Percentiles rank a stretch among this genome's conserved stretches.
These are phyloP conservation scores for Dipteronia sinensis DNA, from an alignment of 345 rosid species.

Conservation along the genomic window DNA sequence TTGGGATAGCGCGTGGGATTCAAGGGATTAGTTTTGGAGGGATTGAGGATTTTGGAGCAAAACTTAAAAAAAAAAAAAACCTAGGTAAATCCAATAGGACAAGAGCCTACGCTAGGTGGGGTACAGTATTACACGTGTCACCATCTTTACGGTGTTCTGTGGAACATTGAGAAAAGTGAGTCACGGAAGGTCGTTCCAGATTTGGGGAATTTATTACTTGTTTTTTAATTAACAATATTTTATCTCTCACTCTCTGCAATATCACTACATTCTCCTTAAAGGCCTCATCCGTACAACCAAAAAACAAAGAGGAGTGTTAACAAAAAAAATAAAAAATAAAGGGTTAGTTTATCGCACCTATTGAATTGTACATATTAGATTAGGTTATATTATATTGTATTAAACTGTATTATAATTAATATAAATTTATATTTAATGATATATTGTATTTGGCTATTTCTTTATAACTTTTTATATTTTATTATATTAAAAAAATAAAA, in stretches of 20 bases:
- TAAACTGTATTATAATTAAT: no score
- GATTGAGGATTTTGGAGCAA: not conserved
- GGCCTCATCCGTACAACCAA: not conserved
- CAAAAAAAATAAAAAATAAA: no score
- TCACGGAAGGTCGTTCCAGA: slow-evolving; percentile 1
- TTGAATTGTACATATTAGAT: no score
- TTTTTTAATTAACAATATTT: not conserved
- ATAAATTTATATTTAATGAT: no score
- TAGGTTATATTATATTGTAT: no score
- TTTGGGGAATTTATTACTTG: not conserved
- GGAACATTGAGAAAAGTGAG: not conserved
- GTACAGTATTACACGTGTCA: slow-evolving; percentile 15
- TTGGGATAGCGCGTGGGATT: not conserved
- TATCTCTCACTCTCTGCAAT: not conserved
- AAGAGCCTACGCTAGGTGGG: not conserved
- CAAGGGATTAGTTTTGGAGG: not conserved
- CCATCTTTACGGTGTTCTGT: not conserved
- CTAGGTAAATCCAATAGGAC: not conserved
- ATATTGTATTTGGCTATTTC: no score
- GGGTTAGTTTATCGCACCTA: no score
- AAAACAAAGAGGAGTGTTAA: no score
- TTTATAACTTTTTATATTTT: no score
- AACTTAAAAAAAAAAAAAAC: slow-evolving; percentile 2
- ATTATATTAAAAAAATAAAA: no score
- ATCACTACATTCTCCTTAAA: slow-evolving; percentile 11